These are phyloP conservation scores for Colletotrichum sp. DNA, from an alignment of 2,329 filamentous ascomycete species.

Conservation along the genomic window DNA sequence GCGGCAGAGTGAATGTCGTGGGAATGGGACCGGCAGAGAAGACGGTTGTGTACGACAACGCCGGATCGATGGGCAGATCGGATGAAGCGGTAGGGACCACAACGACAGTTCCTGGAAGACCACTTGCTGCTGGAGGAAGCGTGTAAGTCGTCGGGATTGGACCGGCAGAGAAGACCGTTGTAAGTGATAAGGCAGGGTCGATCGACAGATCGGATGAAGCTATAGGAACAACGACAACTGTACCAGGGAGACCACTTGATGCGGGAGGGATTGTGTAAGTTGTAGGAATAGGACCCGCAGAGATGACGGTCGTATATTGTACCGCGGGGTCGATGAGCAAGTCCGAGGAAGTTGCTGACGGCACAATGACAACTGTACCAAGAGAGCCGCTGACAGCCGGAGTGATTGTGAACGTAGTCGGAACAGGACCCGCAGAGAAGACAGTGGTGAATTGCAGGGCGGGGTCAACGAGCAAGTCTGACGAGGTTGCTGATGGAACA, in stretches of 20 bases:
- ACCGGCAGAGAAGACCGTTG: neutral
- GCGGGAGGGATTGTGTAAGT: neutral
- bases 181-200: neutral
- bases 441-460: neutral
- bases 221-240: neutral
- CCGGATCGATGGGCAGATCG: neutral
- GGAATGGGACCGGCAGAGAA: neutral
- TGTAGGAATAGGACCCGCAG: neutral
- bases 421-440: neutral
- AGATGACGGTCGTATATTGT: neutral
- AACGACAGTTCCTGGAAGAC: neutral
- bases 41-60: neutral
- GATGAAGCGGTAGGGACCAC: neutral
- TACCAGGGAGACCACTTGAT: neutral
- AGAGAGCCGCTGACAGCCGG: neutral
- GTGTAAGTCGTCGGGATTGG: neutral
- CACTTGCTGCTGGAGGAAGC: neutral
- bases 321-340: neutral
- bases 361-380: neutral
- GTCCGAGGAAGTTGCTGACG: neutral
- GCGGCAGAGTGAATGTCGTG: neutral
- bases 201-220: neutral
- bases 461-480: neutral
- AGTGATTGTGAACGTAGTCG: neutral
- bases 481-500: neutral